Conservation (phyloP, 169 alveolate species). For the Plasmodium gallinaceum region DNA sequence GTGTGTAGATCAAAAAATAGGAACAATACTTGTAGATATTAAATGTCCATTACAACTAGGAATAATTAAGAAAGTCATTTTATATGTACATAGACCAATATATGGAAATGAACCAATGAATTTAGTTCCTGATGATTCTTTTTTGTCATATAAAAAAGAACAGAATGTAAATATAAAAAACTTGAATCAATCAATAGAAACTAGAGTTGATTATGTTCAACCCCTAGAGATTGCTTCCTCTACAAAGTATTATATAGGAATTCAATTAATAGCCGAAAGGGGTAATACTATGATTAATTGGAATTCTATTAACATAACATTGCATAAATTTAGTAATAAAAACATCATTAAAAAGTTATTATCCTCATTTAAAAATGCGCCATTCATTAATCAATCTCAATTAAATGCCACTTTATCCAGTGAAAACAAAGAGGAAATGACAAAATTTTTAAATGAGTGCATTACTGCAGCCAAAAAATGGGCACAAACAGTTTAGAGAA, state of each 20-base stretch:
- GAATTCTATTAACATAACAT: constrained; percentile 81
- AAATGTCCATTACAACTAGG: constrained; percentile 79
- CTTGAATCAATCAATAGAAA: constrained; percentile 79
- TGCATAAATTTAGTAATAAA: constrained; percentile 81
- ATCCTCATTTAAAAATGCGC: constrained; percentile 80
- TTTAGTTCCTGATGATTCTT: constrained; percentile 69
- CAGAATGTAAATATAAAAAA: constrained; percentile 76
- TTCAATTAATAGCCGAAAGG: constrained; percentile 81
- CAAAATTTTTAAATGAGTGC: constrained; percentile 81
- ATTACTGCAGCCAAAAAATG: constrained; percentile 82
- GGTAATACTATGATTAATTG: constrained; percentile 83
- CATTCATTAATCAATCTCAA: constrained; percentile 80
- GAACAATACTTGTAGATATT: constrained; percentile 75
- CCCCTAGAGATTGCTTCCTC: constrained; percentile 83
- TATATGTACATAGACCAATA: constrained; percentile 81
- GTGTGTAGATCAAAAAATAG: constrained; percentile 81
- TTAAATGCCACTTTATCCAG: constrained; percentile 42
- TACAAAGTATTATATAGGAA: constrained; percentile 84
- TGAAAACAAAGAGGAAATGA: constrained; percentile 80
- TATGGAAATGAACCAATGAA: constrained; percentile 84
- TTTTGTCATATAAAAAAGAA: constrained; percentile 64
- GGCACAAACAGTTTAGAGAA: constrained; percentile 80
- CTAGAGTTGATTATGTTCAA: constrained; percentile 79
- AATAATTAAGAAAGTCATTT: constrained; percentile 76
- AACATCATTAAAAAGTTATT: constrained; percentile 78